Percentiles rank a stretch among this genome's conserved stretches.
Evolutionary conservation across 2,329 filamentous ascomycete species (phyloP).

Genomic region (Pleurostoma richardsiae): DNA sequence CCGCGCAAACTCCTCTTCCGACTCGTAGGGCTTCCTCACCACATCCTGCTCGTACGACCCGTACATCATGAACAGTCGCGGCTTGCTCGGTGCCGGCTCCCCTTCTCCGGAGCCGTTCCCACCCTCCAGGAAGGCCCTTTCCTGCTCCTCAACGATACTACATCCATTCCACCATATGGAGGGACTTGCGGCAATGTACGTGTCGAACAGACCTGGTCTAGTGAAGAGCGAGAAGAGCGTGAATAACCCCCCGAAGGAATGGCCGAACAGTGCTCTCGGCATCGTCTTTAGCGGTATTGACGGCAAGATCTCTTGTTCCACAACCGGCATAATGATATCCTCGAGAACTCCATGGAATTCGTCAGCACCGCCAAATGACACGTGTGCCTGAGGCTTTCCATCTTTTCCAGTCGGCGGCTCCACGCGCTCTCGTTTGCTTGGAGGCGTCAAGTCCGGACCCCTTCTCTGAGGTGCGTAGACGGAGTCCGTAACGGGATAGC

Average conservation of each 20-base stretch:
- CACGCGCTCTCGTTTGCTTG: neutral
- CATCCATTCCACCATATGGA: slow-evolving; percentile 12
- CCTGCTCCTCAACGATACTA: slow-evolving; percentile 7
- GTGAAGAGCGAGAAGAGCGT: slow-evolving; percentile 14
- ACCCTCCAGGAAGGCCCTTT: neutral
- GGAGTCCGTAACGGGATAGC: slow-evolving; percentile 16
- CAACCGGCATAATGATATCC: slow-evolving; percentile 13
- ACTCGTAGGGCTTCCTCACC: neutral
- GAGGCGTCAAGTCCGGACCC: neutral
- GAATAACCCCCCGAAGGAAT: slow-evolving; percentile 18
- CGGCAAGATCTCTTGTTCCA: slow-evolving; percentile 11
- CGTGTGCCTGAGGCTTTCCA: neutral
- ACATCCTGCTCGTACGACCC: neutral
- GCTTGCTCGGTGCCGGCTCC: neutral
- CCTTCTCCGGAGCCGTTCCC: neutral
- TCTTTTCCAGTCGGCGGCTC: neutral
- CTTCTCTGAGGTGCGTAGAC: slow-evolving; percentile 13
- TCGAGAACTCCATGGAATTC: slow-evolving; percentile 17
- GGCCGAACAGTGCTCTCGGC: slow-evolving; percentile 14
- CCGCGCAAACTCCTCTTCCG: neutral
- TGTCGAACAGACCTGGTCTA: slow-evolving; percentile 16
- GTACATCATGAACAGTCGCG: neutral
- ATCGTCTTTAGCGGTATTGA: slow-evolving; percentile 10
- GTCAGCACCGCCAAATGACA: slow-evolving; percentile 6
- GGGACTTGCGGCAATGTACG: slow-evolving; percentile 16